Evolutionary conservation across 2,329 filamentous ascomycete genomes (phyloP).

Genomic region (Trichoderma lentiforme): DNA sequence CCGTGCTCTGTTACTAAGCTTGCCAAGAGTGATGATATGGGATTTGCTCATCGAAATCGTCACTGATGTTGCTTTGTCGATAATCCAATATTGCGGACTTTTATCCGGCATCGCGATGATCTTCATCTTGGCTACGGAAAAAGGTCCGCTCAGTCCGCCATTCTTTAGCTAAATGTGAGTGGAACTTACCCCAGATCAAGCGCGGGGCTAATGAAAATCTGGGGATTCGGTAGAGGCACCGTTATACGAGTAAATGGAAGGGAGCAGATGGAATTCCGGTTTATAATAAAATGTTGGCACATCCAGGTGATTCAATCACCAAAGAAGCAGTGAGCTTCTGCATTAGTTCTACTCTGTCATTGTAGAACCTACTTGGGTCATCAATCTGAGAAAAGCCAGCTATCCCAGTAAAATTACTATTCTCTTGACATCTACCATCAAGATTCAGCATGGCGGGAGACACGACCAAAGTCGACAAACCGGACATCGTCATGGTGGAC

Average conservation of each 20-base stretch:
- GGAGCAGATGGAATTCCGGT: background rate
- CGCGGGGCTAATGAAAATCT: background rate
- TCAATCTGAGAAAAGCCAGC: background rate
- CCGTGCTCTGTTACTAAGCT: background rate
- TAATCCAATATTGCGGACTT: background rate
- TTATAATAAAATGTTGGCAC: background rate
- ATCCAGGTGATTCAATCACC: background rate
- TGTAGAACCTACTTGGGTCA: background rate
- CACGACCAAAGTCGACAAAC: background rate
- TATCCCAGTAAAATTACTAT: background rate
- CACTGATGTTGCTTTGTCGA: background rate
- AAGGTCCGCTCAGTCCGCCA: background rate
- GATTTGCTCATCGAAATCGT: background rate
- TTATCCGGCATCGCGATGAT: background rate
- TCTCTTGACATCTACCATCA: background rate
- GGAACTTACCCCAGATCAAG: slow-evolving; percentile 9
- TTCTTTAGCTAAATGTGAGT: background rate
- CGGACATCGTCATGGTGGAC: background rate
- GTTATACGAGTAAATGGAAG: background rate
- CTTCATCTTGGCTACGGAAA: background rate
- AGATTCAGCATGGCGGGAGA: background rate
- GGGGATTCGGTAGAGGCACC: background rate
- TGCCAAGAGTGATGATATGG: background rate
- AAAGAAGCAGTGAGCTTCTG: background rate
- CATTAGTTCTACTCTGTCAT: background rate